Base-by-base conservation (phyloP, 2,329 filamentous ascomycete genomes). In the Trichoderma sp. region DNA sequence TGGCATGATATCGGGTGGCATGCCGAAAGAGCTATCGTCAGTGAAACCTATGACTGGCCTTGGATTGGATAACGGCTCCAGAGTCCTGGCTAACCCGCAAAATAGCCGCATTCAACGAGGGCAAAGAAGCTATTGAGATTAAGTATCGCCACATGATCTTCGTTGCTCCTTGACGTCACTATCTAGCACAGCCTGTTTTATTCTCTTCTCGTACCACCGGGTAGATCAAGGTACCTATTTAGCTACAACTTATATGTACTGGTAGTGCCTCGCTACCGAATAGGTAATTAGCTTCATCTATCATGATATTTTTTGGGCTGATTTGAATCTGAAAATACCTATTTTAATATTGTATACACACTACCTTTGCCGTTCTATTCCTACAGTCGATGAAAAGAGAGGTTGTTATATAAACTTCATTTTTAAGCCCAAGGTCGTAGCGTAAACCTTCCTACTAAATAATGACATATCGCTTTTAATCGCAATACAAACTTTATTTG, bases 111-210 rank as follows among this genome's bases (percentile, higher is more conserved):
- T 30, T 34, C 26, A 51, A 64, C 32, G 34, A 51, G 34, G 52
- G 7, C 13, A 30, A 52, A 28, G 37, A 52, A 51, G 49, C 54
- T 39, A 26, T 14, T 26, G 37, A 66, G 37, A 58, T 56, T 28
- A n/a, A 49, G 18, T 55, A 32, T 52, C 10, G 61, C 52, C 60
- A 64, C 60, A 60, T 16, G 18, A 55, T 55, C 24, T 43, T 11
- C 51, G 5, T 60, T 49, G 26, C 52, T 24, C 21, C 32, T 56
- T 66, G 61, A 66, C 52, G 61, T 66, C 61, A 66, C 52, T 46
- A 14, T 43, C n/a, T 16, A 49, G 39, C 28, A 32, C n/a, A 49
- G 58, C 58, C 39, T 11, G 58, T 5, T 58, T 43, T 49, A 10
- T 26, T 21, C 58, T 24, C 14, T 32, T 60, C 39, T 32, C n/a